Conservation (phyloP, 2,329 filamentous ascomycete species). For the Paradendryphiella salina region DNA sequence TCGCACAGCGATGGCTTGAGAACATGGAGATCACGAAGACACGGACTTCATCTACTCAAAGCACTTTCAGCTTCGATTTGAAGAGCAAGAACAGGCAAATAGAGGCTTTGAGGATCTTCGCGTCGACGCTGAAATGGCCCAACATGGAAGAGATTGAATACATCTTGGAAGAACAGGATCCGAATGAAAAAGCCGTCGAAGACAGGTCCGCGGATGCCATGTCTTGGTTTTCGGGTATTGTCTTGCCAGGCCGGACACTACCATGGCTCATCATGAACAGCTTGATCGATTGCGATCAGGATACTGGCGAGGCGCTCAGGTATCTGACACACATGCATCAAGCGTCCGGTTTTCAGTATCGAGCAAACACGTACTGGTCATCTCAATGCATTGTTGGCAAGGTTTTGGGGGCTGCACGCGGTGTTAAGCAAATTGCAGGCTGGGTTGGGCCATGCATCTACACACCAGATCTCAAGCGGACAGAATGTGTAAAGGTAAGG, state of each 20-base stretch:
- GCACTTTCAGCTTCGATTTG: slow-evolving; percentile 63
- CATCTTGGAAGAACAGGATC: slow-evolving; percentile 63
- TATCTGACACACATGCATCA: slow-evolving; percentile 70
- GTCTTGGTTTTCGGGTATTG: slow-evolving; percentile 75
- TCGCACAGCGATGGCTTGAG: slow-evolving; percentile 73
- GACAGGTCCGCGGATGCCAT: slow-evolving; percentile 71
- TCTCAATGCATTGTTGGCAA: slow-evolving; percentile 73
- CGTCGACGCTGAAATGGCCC: slow-evolving; percentile 75
- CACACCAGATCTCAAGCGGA: slow-evolving; percentile 66
- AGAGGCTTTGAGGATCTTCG: slow-evolving; percentile 69
- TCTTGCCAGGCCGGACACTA: slow-evolving; percentile 70
- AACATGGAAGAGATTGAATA: slow-evolving; percentile 68
- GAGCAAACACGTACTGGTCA: slow-evolving; percentile 77
- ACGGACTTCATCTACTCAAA: slow-evolving; percentile 50
- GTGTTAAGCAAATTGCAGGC: slow-evolving; percentile 69
- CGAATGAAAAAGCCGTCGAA: slow-evolving; percentile 52
- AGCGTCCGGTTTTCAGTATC: slow-evolving; percentile 75
- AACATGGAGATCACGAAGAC: slow-evolving; percentile 68
- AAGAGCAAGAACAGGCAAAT: slow-evolving; percentile 69
- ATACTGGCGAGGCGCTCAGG: slow-evolving; percentile 66
- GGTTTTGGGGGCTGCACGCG: slow-evolving; percentile 67
- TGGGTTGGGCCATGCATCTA: slow-evolving; percentile 75
- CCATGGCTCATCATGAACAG: slow-evolving; percentile 80
- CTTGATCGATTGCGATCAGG: slow-evolving; percentile 73
- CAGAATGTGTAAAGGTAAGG: slow-evolving; percentile 71